Conservation (phyloP, 495 filamentous ascomycete genomes). For the Jackrogersella multiformis region DNA sequence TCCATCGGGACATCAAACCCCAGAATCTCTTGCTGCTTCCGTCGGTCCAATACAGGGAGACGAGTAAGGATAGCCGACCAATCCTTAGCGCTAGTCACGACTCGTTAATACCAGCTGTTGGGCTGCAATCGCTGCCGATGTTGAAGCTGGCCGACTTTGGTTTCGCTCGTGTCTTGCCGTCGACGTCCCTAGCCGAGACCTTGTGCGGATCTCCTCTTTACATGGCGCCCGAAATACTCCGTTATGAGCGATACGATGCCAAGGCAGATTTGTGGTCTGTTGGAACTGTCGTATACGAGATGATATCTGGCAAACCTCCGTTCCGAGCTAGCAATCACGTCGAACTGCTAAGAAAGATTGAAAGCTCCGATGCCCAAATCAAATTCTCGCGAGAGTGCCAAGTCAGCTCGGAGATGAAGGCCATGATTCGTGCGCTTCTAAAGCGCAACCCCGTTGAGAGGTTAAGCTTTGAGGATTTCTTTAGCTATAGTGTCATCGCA, state of each 20-base stretch:
- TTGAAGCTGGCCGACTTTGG: conserved; percentile 98
- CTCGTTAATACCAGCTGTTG: conserved; percentile 80
- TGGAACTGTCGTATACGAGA: conserved; percentile 93
- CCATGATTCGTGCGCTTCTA: conserved; percentile 79
- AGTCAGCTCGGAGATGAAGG: conserved; percentile 80
- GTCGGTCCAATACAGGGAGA: conserved; percentile 68
- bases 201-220: conserved; percentile 98
- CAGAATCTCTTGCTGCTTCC: conserved; percentile 94
- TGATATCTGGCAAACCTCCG: conserved; percentile 89
- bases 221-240: conserved; percentile 97
- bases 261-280: conserved; percentile 98
- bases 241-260: conserved; percentile 97
- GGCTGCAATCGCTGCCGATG: conserved; percentile 88
- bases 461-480: conserved; percentile 84
- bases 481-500: conserved; percentile 75
- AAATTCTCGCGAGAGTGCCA: conserved; percentile 77
- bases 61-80: conserved; percentile 53
- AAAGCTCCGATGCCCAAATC: conserved; percentile 83
- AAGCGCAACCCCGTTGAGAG: conserved; percentile 87
- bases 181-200: conserved; percentile 91
- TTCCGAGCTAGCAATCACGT: conserved; percentile 95
- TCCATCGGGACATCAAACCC: conserved; percentile 97
- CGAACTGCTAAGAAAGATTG: conserved; percentile 89
- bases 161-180: conserved; percentile 89
- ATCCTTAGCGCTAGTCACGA: conserved; percentile 73